A percentile compares a stretch with the other conserved stretches of the same genome.
These are phyloP conservation scores for Chlamydomonas applanata DNA, from an alignment of 139 green algal genomes.

Conservation along the genomic window DNA sequence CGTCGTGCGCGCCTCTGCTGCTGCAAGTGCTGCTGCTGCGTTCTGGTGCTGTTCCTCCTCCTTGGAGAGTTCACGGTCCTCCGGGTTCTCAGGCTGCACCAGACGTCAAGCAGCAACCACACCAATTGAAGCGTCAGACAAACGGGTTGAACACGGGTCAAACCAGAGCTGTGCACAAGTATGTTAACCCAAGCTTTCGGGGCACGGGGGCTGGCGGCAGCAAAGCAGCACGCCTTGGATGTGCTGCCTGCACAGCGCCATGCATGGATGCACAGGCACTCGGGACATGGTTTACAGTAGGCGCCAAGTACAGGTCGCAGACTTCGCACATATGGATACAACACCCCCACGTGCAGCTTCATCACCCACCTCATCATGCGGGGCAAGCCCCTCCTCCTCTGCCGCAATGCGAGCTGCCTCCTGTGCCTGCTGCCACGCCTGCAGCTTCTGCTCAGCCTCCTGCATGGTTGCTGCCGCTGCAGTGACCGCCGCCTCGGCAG, in stretches of 20 bases:
- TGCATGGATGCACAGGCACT: too few relatives aligned
- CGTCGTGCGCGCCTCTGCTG: not conserved
- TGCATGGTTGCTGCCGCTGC: slow-evolving; percentile 4
- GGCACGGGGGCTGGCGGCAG: too few relatives aligned
- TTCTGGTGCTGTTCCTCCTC: slow-evolving; percentile 21
- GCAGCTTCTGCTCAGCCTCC: slow-evolving; percentile 15
- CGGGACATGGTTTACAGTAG: too few relatives aligned
- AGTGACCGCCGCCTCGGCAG: not conserved
- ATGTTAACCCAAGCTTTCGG: too few relatives aligned
- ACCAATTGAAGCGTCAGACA: too few relatives aligned
- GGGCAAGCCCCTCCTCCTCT: slow-evolving; percentile 15
- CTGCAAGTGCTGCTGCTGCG: not conserved
- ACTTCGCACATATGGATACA: too few relatives aligned
- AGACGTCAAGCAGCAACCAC: too few relatives aligned
- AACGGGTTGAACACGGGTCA: too few relatives aligned
- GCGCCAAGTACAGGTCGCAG: too few relatives aligned
- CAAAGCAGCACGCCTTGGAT: too few relatives aligned
- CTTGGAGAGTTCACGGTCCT: slow-evolving; percentile 24
- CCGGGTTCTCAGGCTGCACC: not conserved
- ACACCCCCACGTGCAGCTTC: not conserved
- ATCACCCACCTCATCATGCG: slow-evolving; percentile 1
- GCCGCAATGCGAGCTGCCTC: slow-evolving; percentile 5
- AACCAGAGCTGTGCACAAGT: too few relatives aligned
- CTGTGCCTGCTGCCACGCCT: slow-evolving; percentile 1
- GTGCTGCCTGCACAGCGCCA: too few relatives aligned